Evolutionary conservation across 2,329 filamentous ascomycete species (phyloP).

Genomic region (Camptophora hylomeconis): DNA sequence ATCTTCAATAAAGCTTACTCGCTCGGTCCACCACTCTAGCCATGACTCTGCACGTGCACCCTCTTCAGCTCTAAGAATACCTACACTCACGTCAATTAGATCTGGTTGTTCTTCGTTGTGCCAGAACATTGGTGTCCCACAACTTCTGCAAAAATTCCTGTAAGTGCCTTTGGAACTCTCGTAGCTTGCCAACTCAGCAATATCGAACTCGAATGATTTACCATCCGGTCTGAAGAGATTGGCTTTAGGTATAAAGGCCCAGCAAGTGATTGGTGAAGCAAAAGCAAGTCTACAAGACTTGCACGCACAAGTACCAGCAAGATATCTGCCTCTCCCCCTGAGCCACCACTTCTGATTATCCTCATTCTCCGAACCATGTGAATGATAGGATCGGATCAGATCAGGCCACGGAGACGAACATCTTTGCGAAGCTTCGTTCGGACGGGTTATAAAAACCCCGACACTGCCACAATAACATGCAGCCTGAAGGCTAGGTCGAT

Average conservation of each 20-base stretch:
- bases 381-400: constrained; percentile 36
- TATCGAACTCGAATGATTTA: constrained; percentile 21
- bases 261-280: constrained; percentile 52
- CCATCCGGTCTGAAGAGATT: constrained; percentile 34
- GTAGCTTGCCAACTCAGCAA: constrained; percentile 39
- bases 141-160: constrained; percentile 49
- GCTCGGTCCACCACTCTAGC: constrained; percentile 48
- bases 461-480: constrained; percentile 33
- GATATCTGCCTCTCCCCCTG: constrained; percentile 36
- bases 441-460: constrained; percentile 44
- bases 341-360: constrained; percentile 48
- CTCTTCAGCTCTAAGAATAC: constrained; percentile 38
- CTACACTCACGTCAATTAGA: constrained; percentile 52
- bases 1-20: constrained; percentile 49
- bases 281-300: constrained; percentile 46
- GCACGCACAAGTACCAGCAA: constrained; percentile 51
- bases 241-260: constrained; percentile 49
- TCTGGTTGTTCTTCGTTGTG: constrained; percentile 39
- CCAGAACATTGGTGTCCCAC: constrained; percentile 55
- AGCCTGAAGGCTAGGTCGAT: constrained; percentile 22
- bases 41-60: constrained; percentile 45
- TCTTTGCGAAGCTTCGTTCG: constrained; percentile 32
- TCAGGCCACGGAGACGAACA: constrained; percentile 41
- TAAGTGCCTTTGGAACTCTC: constrained; percentile 39
- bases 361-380: constrained; percentile 29